A percentile compares a stretch with the other conserved stretches of the same genome.
Evolutionary conservation across 352 stramenopile genomes (phyloP).

Genomic region (Pythium brachiatum): DNA sequence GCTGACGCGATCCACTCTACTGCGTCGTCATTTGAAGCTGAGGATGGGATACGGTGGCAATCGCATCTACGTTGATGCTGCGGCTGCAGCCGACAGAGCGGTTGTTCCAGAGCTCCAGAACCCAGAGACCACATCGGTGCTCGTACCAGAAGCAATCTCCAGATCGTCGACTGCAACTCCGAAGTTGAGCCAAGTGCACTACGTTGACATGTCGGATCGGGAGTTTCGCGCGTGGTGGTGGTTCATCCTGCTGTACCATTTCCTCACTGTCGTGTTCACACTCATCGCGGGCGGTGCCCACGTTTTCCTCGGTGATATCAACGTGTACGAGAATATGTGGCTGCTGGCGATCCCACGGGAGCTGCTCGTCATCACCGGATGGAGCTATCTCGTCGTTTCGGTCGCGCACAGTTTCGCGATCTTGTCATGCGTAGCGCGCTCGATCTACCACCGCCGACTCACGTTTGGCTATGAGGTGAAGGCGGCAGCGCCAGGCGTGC

Average conservation of each 20-base stretch:
- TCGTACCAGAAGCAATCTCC: too few species aligned
- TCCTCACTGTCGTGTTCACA: conserved; percentile 1
- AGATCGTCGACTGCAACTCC: not conserved
- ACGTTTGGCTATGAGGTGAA: not conserved
- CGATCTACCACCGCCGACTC: not conserved
- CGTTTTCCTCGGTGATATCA: not conserved
- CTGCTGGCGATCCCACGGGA: not conserved
- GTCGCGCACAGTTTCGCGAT: not conserved
- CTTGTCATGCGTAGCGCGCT: not conserved
- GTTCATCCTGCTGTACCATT: not conserved
- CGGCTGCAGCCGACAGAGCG: not conserved
- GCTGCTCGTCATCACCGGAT: not conserved
- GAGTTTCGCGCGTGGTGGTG: conserved; percentile 5
- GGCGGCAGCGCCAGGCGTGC: too few species aligned
- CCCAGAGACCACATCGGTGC: not conserved
- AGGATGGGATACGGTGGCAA: not conserved
- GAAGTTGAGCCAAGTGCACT: not conserved
- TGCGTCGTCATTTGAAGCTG: too few species aligned
- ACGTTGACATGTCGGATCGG: not conserved
- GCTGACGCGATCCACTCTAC: too few species aligned
- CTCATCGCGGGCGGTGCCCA: conserved; percentile 1
- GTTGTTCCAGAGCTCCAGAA: not conserved
- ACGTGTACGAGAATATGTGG: conserved; percentile 13
- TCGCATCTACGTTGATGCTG: not conserved
- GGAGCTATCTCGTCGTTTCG: not conserved